Evolutionary conservation across 2,329 filamentous ascomycete genomes (phyloP).

Genomic region (Geosmithia morbida): DNA sequence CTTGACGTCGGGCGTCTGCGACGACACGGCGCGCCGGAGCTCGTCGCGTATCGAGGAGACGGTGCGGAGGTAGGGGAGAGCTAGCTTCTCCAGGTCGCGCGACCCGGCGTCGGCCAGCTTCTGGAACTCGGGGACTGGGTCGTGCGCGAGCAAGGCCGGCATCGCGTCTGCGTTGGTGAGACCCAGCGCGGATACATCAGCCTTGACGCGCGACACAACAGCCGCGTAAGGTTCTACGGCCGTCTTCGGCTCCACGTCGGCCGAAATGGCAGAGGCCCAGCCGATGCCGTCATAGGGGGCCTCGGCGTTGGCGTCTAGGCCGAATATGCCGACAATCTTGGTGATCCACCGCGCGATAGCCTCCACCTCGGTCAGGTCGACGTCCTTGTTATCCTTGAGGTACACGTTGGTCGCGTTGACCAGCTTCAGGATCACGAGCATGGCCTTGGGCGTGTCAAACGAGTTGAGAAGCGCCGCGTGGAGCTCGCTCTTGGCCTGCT

Average conservation of each 20-base stretch:
- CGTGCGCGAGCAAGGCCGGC: conserved; percentile 23
- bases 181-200: conserved; percentile 29
- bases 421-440: conserved; percentile 64
- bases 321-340: conserved; percentile 70
- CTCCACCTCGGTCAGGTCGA: conserved; percentile 32
- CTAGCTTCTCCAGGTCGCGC: conserved; percentile 36
- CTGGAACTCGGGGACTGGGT: conserved; percentile 31
- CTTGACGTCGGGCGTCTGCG: conserved; percentile 33
- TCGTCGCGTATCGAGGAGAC: conserved; percentile 46
- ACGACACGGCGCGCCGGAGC: conserved; percentile 38
- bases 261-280: conserved; percentile 31
- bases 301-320: conserved; percentile 51
- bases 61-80: conserved; percentile 38
- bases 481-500: conserved; percentile 39
- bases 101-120: conserved; percentile 27
- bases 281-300: conserved; percentile 41
- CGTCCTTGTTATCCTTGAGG: conserved; percentile 29
- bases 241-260: conserved; percentile 25
- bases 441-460: conserved; percentile 71
- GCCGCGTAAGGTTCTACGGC: conserved; percentile 31
- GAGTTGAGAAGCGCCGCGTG: conserved; percentile 59
- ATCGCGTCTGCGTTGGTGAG: conserved; percentile 29
- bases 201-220: conserved; percentile 28
- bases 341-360: conserved; percentile 66
- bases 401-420: conserved; percentile 63